Evolutionary conservation across 2,329 filamentous ascomycete genomes (phyloP).

Genomic region (Coniella vitis): DNA sequence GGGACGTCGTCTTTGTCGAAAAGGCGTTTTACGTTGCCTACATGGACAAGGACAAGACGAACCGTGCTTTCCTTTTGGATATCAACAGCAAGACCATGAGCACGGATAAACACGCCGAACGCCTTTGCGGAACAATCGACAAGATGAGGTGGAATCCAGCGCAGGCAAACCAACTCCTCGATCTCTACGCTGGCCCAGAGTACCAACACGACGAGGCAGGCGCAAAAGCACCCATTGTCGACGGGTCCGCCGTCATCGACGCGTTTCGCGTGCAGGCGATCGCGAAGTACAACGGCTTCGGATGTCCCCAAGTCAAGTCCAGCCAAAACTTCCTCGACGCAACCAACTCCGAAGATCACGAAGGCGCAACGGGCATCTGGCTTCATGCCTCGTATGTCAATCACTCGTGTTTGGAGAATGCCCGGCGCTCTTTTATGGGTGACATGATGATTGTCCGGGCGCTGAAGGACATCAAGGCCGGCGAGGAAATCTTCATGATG

Average conservation of each 20-base stretch:
- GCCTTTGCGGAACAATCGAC: slow-evolving; percentile 5
- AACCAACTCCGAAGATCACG: accelerated
- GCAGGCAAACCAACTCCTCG: slow-evolving; percentile 13
- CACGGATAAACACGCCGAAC: background rate
- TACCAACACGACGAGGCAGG: slow-evolving; percentile 1
- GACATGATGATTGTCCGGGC: slow-evolving; percentile 29
- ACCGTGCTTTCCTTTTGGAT: background rate
- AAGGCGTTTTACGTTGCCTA: slow-evolving; percentile 25
- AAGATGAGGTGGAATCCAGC: slow-evolving; percentile 17
- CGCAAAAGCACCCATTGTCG: slow-evolving; percentile 3
- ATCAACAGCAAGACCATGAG: background rate
- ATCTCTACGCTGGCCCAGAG: slow-evolving; percentile 14
- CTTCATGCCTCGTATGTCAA: slow-evolving; percentile 23
- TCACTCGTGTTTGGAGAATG: slow-evolving; percentile 27
- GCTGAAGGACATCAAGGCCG: slow-evolving; percentile 28
- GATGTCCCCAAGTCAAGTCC: slow-evolving; percentile 6
- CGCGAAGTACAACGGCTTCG: slow-evolving; percentile 15
- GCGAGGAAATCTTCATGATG: slow-evolving; percentile 29
- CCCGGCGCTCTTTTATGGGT: slow-evolving; percentile 25
- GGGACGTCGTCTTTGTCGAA: slow-evolving; percentile 36
- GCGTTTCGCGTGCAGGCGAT: slow-evolving; percentile 17
- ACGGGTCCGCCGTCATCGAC: slow-evolving; percentile 15
- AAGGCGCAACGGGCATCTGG: slow-evolving; percentile 21
- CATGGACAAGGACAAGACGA: background rate
- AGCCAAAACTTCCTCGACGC: background rate